These are phyloP conservation scores for Hibiscus mutabilis DNA, from an alignment of 345 rosid species.

Conservation along the genomic window DNA sequence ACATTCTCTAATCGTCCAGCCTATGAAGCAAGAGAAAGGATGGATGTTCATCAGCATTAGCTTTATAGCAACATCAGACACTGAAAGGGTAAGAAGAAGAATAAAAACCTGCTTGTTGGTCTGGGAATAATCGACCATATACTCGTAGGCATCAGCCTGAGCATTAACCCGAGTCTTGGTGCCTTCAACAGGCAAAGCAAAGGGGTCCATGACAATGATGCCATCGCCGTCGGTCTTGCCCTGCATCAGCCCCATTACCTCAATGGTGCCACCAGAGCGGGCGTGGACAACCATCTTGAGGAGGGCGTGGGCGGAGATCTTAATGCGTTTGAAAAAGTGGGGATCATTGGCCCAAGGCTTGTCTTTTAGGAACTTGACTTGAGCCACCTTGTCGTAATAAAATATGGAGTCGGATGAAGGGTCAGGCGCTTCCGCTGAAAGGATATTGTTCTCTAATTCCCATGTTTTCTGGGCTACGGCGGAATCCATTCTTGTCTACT, in stretches of 20 bases:
- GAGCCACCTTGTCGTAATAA: constrained; percentile 64
- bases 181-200: constrained; percentile 97
- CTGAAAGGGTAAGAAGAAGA: background rate
- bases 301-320: constrained; percentile 97
- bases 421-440: constrained; percentile 43
- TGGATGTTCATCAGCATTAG: background rate
- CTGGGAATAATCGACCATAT: constrained; percentile 97
- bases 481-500: too few relatives aligned
- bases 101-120: constrained; percentile 79
- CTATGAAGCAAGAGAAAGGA: constrained; percentile 39
- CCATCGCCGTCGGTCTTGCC: constrained; percentile 96
- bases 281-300: too few relatives aligned
- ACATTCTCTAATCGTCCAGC: constrained; percentile 57
- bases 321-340: constrained; percentile 90
- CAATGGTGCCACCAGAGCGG: constrained; percentile 76
- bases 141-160: constrained; percentile 98
- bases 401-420: constrained; percentile 63
- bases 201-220: constrained; percentile 98
- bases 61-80: background rate
- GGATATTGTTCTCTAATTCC: constrained; percentile 94
- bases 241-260: constrained; percentile 50
- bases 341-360: constrained; percentile 93
- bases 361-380: constrained; percentile 63
- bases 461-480: constrained; percentile 36
- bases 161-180: constrained; percentile 81